Evolutionary conservation across 2,329 filamentous ascomycete species (phyloP), one percentile per base, ranked within the genome.

Genomic region (Ophiostoma pallidulum): DNA sequence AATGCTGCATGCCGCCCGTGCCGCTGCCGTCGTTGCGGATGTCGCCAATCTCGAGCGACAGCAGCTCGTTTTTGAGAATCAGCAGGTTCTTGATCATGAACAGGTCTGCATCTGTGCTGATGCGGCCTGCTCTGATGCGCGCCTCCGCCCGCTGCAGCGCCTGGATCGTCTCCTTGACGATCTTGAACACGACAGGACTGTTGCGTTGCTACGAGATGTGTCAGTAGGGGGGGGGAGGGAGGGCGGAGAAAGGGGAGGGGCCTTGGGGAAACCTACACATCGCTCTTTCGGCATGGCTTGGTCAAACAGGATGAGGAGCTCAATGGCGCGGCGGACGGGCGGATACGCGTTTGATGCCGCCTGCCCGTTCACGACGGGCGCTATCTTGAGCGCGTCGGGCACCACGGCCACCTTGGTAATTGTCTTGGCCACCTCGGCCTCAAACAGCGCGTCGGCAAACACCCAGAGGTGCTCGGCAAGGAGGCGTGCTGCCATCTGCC

Each of bases 51-150:
- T 98, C 92, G 52, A 98, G 89, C 9, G 90, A 90, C 22, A 98
- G 82, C 44, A 98, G 85, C 62, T 96, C 87, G 61, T 96, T 94
- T 65, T 97, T 97, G 44, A 98, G 77, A 42, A 96, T 83, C 42
- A 98, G 82, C 2, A 98, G 75, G 62, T 98, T 95, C 57, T 91
- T 92, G 58, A 98, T 83, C 59, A 96, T 82, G 66, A 98, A 98
- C 4, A 98, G 75, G 56, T 95, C 86, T 0, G 85, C 78, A 61
- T 97, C 89, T 7, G 82, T 61, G 19, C 75, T 71, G 48, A 65
- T 60, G 54, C 71, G 74, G 53, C 78, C 79, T 31, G 75, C 75
- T 48, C 80, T 76, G 56, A 94, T 83, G 51, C 78, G 77, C 6
- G 74, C 69, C 55, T 89, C 85, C 24, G 88, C 91, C 43, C 81